Base-by-base conservation (phyloP, 176 grass and related monocot genomes). In the Zea luxurians region DNA sequence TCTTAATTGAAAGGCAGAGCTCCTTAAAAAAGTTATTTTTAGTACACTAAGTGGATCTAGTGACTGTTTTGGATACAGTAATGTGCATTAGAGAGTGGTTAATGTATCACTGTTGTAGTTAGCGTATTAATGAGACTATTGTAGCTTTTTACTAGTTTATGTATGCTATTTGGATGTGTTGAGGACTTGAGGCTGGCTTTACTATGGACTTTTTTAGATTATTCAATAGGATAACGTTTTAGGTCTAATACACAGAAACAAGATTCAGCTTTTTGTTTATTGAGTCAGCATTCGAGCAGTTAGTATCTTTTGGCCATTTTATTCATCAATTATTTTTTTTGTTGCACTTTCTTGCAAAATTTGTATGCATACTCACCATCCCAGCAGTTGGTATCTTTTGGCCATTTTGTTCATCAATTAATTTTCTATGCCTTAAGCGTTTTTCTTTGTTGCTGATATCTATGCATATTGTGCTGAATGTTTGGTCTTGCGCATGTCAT, bases 331-430 rank as follows among this genome's bases (percentile, higher is more conserved):
- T 64, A n/a, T 63, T 73, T 45, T 45, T 76, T 42, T 4, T 27
- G 16, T 38, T 47, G 38, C 48, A 59, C 60, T 79, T 71, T 45
- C 5, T 73, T 85, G 17, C 48, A n/a, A 49, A n/a, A 50, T 50
- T 15, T 13, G 13, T 50, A 50, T 76, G 12, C 10, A 6, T 20
- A 63, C 10, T 45, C 35, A 72, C 7, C 37, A 20, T 21, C 42
- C 10, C 15, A 73, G 37, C 37, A 68, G 52, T 68, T 40, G 5
- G 7, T 50, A 49, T n/a, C 6, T 63, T 37, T 53, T 78, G 37
- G 38, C 2, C 10, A 42, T 55, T 78, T 45, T 48, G 6, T 35
- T 77, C 20, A 53, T 78, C 45, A 54, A 36, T 78, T 64, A 17
- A 78, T 73, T 46, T 76, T 52, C 13, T 60, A 2, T 11, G 4